Evolutionary conservation across 2,329 filamentous ascomycete species (phyloP).

Genomic region (Fusarium sambucinum): DNA sequence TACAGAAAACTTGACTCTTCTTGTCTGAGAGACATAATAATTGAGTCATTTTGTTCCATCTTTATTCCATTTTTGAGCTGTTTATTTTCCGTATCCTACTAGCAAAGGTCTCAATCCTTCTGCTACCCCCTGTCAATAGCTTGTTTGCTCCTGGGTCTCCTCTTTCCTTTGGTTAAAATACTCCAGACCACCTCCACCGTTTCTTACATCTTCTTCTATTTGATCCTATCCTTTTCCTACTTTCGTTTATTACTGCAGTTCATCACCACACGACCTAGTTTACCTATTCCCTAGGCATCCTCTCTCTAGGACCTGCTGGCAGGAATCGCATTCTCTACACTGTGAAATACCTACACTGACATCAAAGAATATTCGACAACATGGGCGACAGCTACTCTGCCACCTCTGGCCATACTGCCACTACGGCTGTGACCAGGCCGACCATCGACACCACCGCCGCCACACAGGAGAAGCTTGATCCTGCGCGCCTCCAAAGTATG

Average conservation of each 20-base stretch:
- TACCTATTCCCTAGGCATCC: conserved; percentile 14
- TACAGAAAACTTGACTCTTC: not conserved
- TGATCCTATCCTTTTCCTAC: conserved; percentile 23
- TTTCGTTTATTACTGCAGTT: conserved; percentile 23
- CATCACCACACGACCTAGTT: conserved; percentile 3
- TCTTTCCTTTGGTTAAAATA: conserved; percentile 25
- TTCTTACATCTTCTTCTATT: conserved; percentile 16
- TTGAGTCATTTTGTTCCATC: not conserved
- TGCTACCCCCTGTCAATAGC: not conserved
- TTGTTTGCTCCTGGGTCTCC: conserved; percentile 5
- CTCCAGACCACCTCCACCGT: conserved; percentile 18
- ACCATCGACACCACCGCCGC: conserved; percentile 33
- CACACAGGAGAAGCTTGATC: conserved; percentile 14
- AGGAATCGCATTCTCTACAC: conserved; percentile 30
- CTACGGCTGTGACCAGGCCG: conserved; percentile 33
- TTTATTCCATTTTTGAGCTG: not conserved
- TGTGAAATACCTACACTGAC: conserved; percentile 10
- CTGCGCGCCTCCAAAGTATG: conserved; percentile 29
- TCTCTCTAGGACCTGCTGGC: conserved; percentile 38
- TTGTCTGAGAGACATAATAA: not conserved
- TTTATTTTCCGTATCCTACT: not conserved
- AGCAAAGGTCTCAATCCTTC: not conserved
- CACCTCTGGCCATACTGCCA: conserved; percentile 30
- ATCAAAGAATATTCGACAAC: conserved; percentile 10
- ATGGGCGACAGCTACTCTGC: conserved; percentile 44